phyloP scores from a whole-genome alignment of 352 stramenopile species.

The Phytophthora podocarpi region DNA sequence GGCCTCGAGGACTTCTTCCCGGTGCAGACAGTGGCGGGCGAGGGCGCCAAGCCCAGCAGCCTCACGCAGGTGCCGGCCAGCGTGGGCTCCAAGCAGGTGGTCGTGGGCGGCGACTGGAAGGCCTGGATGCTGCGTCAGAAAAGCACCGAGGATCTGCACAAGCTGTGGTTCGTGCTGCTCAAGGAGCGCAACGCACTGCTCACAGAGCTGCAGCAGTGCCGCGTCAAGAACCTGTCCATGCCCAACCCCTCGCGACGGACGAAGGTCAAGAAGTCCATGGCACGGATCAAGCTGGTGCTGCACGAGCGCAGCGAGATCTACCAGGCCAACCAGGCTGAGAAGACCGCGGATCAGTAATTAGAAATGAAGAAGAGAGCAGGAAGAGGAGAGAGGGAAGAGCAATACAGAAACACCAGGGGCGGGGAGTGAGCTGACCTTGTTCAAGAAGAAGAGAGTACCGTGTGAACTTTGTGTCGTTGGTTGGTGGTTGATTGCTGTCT shows the following conservation, averaged over 20 bases:
- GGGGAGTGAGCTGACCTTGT: conserved; percentile 3
- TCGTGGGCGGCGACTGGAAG: conserved; percentile 93
- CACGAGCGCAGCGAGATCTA: conserved; percentile 84
- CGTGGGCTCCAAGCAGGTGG: conserved; percentile 60
- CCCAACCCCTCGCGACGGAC: conserved; percentile 77
- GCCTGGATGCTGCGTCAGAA: conserved; percentile 97
- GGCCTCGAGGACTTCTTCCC: conserved; percentile 83
- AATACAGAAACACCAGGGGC: conserved; percentile 7
- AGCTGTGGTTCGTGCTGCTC: conserved; percentile 98
- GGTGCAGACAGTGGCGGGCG: conserved; percentile 49
- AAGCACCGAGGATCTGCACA: conserved; percentile 98
- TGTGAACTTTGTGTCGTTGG: not conserved
- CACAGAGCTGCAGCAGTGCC: conserved; percentile 90
- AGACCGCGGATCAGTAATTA: conserved; percentile 30
- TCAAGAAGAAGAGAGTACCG: not conserved
- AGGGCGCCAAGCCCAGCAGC: conserved; percentile 58
- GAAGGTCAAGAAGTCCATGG: conserved; percentile 90
- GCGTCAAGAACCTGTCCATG: conserved; percentile 78
- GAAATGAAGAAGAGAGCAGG: conserved; percentile 20
- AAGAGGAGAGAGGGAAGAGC: not conserved
- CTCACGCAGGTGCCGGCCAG: conserved; percentile 65
- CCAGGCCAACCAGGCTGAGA: conserved; percentile 68
- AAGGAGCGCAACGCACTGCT: conserved; percentile 98
- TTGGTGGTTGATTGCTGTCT: too few species aligned
- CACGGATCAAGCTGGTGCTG: conserved; percentile 87